These are phyloP conservation scores for Zoysia pacifica DNA, from an alignment of 176 grass and related monocot genomes.

Conservation along the genomic window DNA sequence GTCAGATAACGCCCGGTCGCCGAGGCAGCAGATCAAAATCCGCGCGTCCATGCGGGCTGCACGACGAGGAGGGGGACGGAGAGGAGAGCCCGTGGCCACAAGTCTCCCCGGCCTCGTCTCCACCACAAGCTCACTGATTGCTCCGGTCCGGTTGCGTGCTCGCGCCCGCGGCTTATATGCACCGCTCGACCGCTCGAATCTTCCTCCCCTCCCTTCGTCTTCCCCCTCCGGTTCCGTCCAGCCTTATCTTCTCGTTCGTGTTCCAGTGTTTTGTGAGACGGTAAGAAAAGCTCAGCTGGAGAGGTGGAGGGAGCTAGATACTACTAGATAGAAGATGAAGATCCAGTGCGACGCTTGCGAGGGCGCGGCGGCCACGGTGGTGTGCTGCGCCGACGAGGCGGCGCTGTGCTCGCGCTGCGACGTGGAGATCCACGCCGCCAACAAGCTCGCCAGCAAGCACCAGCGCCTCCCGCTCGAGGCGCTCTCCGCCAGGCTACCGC, in stretches of 20 bases:
- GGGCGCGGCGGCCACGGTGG: constrained; percentile 61
- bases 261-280: not conserved
- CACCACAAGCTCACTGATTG: constrained; percentile 51
- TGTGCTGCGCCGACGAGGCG: constrained; percentile 91
- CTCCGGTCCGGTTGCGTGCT: constrained; percentile 21
- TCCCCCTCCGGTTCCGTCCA: not conserved
- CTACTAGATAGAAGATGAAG: constrained; percentile 48
- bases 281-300: not conserved
- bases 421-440: constrained; percentile 77
- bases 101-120: constrained; percentile 11
- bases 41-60: constrained; percentile 11
- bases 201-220: not conserved
- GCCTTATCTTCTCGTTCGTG: constrained; percentile 25
- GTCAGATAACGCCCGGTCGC: not conserved
- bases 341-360: constrained; percentile 91
- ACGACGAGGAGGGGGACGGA: not conserved
- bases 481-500: constrained; percentile 61
- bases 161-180: constrained; percentile 41
- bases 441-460: constrained; percentile 91
- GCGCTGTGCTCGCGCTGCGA: constrained; percentile 86
- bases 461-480: constrained; percentile 75
- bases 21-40: constrained; percentile 41
- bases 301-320: not conserved
- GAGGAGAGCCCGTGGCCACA: constrained; percentile 23
- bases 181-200: constrained; percentile 33